These are phyloP conservation scores for Amorphotheca resinae DNA, from an alignment of 495 filamentous ascomycete species.

Conservation along the genomic window DNA sequence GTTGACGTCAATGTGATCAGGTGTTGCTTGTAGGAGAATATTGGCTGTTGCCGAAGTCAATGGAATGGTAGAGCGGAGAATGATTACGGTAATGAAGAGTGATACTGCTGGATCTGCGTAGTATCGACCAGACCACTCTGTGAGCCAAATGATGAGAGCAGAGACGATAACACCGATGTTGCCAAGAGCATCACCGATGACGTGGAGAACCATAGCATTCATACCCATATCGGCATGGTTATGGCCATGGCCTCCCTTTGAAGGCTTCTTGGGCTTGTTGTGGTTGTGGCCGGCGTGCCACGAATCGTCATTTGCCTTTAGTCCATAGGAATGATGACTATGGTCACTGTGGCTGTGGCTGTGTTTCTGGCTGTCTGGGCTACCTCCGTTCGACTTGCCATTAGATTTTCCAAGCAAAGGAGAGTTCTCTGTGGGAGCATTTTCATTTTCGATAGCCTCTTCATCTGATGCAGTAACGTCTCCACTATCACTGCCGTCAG, in stretches of 20 bases:
- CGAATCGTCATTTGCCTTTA: conserved; percentile 17
- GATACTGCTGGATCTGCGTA: conserved; percentile 92
- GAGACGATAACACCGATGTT: conserved; percentile 95
- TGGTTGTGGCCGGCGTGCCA: conserved; percentile 65
- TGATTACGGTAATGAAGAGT: conserved; percentile 92
- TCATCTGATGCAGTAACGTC: conserved; percentile 39
- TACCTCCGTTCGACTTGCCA: conserved; percentile 9
- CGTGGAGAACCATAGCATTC: conserved; percentile 93
- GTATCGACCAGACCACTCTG: conserved; percentile 42
- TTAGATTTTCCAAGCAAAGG: conserved; percentile 25
- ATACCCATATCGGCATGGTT: conserved; percentile 87
- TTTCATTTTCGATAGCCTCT: conserved; percentile 21
- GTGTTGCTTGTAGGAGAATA: conserved; percentile 87
- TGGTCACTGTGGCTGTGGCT: conserved; percentile 2
- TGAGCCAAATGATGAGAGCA: conserved; percentile 85
- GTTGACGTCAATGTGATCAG: conserved; percentile 70
- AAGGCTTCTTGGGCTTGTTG: conserved; percentile 54
- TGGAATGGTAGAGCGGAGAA: conserved; percentile 79
- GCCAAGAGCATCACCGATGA: conserved; percentile 90
- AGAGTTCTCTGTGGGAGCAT: conserved; percentile 31
- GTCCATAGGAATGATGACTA: not conserved
- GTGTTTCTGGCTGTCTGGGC: conserved; percentile 13
- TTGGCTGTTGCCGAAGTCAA: conserved; percentile 88
- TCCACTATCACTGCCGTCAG: conserved; percentile 38
- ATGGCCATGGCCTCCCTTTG: conserved; percentile 50